phyloP scores from a whole-genome alignment of 371 early-diverging fungal genomes.

The Zancudomyces culisetae region DNA sequence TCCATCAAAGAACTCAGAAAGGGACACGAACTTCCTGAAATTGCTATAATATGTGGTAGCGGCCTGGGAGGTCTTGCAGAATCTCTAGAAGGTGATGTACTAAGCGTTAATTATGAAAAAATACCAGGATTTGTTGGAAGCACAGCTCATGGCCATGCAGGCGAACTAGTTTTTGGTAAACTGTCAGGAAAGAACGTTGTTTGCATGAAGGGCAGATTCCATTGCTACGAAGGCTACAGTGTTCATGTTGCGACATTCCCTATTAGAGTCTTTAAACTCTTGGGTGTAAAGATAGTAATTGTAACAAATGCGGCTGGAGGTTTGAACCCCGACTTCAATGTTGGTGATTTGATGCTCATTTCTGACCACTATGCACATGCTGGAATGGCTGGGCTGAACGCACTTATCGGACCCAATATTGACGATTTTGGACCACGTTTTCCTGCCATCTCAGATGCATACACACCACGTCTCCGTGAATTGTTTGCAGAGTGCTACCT shows the following conservation, averaged over 20 bases:
- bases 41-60: conserved; percentile 76
- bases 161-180: conserved; percentile 77
- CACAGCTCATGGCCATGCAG: conserved; percentile 69
- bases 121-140: conserved; percentile 72
- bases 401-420: conserved; percentile 71
- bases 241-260: conserved; percentile 65
- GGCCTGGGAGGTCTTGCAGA: conserved; percentile 71
- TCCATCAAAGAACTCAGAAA: conserved; percentile 7
- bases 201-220: conserved; percentile 71
- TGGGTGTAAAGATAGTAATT: conserved; percentile 58
- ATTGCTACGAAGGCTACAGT: conserved; percentile 71
- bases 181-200: conserved; percentile 56
- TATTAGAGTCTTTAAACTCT: conserved; percentile 61
- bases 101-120: conserved; percentile 50
- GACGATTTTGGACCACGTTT: conserved; percentile 72
- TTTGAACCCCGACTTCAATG: conserved; percentile 47
- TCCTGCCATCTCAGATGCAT: conserved; percentile 72
- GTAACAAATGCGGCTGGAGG: conserved; percentile 78
- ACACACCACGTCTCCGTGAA: conserved; percentile 56
- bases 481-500: conserved; percentile 16
- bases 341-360: conserved; percentile 75
- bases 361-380: conserved; percentile 74
- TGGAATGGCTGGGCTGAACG: conserved; percentile 54
- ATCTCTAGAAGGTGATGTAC: conserved; percentile 32
- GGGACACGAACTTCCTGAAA: conserved; percentile 15